These are phyloP conservation scores for Rhizophagus prolifer DNA, from an alignment of 192 early-diverging fungal species.

Conservation along the genomic window DNA sequence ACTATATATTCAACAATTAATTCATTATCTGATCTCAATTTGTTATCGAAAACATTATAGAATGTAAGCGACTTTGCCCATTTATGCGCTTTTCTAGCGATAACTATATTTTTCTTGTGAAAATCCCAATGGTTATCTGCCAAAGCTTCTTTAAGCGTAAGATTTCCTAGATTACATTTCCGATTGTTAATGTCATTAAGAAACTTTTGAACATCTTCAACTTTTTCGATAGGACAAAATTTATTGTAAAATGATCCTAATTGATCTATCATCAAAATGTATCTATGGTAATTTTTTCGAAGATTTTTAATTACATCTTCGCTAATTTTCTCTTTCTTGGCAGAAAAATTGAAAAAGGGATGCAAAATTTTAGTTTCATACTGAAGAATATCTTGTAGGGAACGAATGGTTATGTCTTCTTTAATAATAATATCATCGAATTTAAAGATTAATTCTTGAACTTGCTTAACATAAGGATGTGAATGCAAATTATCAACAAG, in stretches of 20 bases:
- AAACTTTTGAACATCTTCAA: not conserved
- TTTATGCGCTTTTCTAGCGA: not conserved
- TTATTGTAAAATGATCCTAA: not conserved
- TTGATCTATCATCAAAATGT: not conserved
- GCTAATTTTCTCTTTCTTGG: not conserved
- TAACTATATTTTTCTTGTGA: not conserved
- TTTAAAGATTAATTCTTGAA: not conserved
- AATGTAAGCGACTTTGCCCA: slow-evolving; percentile 9
- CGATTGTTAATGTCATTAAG: not conserved
- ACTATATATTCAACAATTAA: slow-evolving; percentile 1
- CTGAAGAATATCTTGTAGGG: not conserved
- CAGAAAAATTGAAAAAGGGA: not conserved
- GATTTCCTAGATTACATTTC: not conserved
- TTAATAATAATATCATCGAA: not conserved
- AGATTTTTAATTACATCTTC: not conserved
- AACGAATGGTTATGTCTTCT: not conserved
- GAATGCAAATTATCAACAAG: not conserved
- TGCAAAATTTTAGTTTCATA: not conserved
- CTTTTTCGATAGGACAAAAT: not conserved
- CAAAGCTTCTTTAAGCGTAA: not conserved
- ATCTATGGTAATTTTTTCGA: not conserved
- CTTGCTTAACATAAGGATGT: not conserved
- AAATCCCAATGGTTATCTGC: not conserved
- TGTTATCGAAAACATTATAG: slow-evolving; percentile 3
- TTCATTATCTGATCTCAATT: not conserved